A percentile compares a stretch with the other conserved stretches of the same genome.
phyloP scores from a whole-genome alignment of 2,329 filamentous ascomycete species.

The Colletotrichum caudatum region DNA sequence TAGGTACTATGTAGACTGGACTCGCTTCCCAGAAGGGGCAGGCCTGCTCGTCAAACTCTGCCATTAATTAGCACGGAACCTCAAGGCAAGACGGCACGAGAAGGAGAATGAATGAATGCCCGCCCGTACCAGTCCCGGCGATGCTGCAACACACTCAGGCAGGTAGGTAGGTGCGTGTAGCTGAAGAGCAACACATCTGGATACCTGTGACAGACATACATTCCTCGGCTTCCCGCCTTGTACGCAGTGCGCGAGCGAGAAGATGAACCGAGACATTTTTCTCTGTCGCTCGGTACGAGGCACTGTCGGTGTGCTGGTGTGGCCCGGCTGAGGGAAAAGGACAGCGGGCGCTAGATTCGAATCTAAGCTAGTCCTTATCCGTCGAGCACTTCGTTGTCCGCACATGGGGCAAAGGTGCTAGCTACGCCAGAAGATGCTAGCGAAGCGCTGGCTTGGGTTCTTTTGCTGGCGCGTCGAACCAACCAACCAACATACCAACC shows the following conservation, averaged over 20 bases:
- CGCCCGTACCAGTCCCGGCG: neutral
- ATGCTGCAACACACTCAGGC: slow-evolving; percentile 8
- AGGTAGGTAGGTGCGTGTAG: neutral
- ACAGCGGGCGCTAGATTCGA: slow-evolving; percentile 18
- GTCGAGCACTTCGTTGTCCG: slow-evolving; percentile 34
- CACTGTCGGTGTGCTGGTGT: too few relatives aligned
- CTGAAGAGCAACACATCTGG: neutral
- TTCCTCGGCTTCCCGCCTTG: slow-evolving; percentile 3
- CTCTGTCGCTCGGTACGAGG: too few relatives aligned
- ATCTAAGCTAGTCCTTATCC: slow-evolving; percentile 30
- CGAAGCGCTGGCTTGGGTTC: slow-evolving; percentile 24
- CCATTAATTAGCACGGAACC: neutral
- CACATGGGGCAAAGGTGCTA: slow-evolving; percentile 30
- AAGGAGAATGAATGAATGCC: neutral
- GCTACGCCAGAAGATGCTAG: slow-evolving; percentile 18
- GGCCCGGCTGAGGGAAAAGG: neutral
- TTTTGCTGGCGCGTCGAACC: slow-evolving; percentile 11
- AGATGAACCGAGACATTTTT: neutral
- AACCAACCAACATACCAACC: too few relatives aligned
- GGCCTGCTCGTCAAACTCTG: neutral
- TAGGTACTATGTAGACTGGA: too few relatives aligned
- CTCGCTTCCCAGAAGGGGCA: neutral
- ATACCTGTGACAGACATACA: slow-evolving; percentile 7
- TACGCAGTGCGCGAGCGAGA: slow-evolving; percentile 10
- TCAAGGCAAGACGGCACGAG: neutral